Conservation (phyloP, 192 early-diverging fungal genomes). For the Neocallimastix lanati region DNA sequence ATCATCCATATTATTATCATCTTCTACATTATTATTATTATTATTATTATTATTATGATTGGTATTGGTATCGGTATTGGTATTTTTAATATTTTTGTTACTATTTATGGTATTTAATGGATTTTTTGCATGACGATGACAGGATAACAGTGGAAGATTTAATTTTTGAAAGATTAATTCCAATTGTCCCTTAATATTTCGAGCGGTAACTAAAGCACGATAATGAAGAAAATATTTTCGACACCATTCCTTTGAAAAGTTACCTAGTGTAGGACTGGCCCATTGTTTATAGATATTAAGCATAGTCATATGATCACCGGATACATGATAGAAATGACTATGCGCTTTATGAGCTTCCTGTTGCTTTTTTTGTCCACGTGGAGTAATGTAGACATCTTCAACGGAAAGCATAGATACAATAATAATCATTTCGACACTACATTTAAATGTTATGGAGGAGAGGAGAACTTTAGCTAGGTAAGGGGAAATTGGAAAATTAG, state of each 20-base stretch:
- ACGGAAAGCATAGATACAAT: slow-evolving; percentile 26
- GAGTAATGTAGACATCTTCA: slow-evolving; percentile 19
- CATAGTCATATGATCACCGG: slow-evolving; percentile 32
- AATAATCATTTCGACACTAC: slow-evolving; percentile 22
- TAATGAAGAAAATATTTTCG: slow-evolving; percentile 15
- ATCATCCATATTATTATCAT: too few species aligned
- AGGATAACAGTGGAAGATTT: slow-evolving; percentile 7
- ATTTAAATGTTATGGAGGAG: slow-evolving; percentile 11
- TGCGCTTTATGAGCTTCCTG: slow-evolving; percentile 10
- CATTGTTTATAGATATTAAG: slow-evolving; percentile 20
- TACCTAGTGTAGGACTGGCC: neutral
- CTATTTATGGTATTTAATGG: neutral
- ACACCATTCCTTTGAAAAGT: slow-evolving; percentile 16
- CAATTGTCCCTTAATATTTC: slow-evolving; percentile 23
- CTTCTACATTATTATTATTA: too few species aligned
- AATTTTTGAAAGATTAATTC: slow-evolving; percentile 12
- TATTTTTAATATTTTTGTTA: neutral
- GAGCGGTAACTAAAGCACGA: slow-evolving; percentile 22
- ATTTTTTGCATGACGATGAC: neutral
- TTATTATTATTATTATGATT: neutral
- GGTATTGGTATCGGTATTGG: neutral
- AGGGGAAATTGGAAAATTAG: slow-evolving; percentile 23
- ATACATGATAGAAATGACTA: slow-evolving; percentile 1
- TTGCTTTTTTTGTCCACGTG: slow-evolving; percentile 12
- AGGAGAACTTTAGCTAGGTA: slow-evolving; percentile 18